Base-by-base conservation (phyloP, 1,139 yeast species). In the Meyerozyma carpophila region DNA sequence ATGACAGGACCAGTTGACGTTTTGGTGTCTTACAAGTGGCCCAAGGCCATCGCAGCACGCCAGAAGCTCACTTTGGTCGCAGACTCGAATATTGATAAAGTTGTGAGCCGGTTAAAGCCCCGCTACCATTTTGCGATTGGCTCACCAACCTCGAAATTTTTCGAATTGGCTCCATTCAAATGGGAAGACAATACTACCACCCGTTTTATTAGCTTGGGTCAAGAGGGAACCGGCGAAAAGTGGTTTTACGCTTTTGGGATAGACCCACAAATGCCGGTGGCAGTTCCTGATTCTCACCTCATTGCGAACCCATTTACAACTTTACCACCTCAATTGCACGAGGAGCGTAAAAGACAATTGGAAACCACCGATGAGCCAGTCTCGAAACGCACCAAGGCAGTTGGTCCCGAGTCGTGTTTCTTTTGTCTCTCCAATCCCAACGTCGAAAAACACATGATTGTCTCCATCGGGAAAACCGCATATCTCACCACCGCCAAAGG, bases 401-500 rank as follows among this genome's bases (percentile, higher is more conserved):
- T 83, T 1, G 56, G 73, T 1, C 87, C 89, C 0, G 70, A 68
- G 13, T 64, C 70, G 36, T 91, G 98, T 57, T 90, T 86, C 64
- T 86, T 91, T 57, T 91, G 97, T 58, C 72, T 90, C 21, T 81
- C 94, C 1, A 88, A 88, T 54, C 88, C 95, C 0, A 76, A 81
- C 16, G 75, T 87, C 5, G 94, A 85, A 52, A 73, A 86, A 3
- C 95, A 89, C 59, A 80, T 91, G 84, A 79, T 91, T 27, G 75
- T 88, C 1, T 78, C 94, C 0, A 83, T 91, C 44, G 93, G 88
- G 0, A 73, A 75, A 8, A 68, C 71, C 36, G 65, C 81, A 1
- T 91, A 89, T 57, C 45, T 90, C 47, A 85, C 97, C 0, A 72
- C 84, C 13, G 95, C 96, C 0, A 89, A 87, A 56, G 98, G 98